Percentiles rank a stretch among this genome's conserved stretches.
These are phyloP conservation scores for Psilocybe cyanescens DNA, from an alignment of 768 basidiomycete species.

Conservation along the genomic window DNA sequence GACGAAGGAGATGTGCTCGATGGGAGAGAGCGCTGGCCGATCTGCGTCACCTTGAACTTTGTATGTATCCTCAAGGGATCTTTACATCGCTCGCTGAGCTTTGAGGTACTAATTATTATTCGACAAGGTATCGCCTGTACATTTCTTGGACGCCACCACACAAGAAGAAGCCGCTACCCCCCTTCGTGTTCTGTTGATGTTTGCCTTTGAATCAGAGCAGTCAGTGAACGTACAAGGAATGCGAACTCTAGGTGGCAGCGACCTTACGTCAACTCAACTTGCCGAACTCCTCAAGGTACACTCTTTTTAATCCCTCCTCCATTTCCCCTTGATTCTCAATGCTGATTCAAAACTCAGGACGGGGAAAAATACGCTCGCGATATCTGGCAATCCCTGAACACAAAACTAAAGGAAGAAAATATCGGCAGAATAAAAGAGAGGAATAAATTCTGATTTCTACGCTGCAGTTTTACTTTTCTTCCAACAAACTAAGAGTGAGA, in stretches of 20 bases:
- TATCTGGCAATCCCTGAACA: conserved; percentile 58
- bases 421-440: conserved; percentile 59
- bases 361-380: conserved; percentile 69
- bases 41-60: conserved; percentile 78
- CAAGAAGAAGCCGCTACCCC: conserved; percentile 75
- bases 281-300: conserved; percentile 58
- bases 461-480: background rate
- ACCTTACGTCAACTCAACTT: conserved; percentile 52
- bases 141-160: conserved; percentile 76
- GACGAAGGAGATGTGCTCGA: conserved; percentile 76
- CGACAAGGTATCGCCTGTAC: conserved; percentile 53
- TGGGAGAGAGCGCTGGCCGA: conserved; percentile 71
- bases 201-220: conserved; percentile 50
- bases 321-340: background rate
- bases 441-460: conserved; percentile 38
- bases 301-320: background rate
- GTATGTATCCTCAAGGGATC: conserved; percentile 43
- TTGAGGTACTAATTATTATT: background rate
- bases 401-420: conserved; percentile 70
- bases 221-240: conserved; percentile 59
- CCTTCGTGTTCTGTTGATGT: conserved; percentile 62
- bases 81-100: background rate
- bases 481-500: background rate
- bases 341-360: conserved; percentile 40
- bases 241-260: conserved; percentile 65